Evolutionary conservation across 768 basidiomycete species (phyloP).

Genomic region (Tulasnella sp.): DNA sequence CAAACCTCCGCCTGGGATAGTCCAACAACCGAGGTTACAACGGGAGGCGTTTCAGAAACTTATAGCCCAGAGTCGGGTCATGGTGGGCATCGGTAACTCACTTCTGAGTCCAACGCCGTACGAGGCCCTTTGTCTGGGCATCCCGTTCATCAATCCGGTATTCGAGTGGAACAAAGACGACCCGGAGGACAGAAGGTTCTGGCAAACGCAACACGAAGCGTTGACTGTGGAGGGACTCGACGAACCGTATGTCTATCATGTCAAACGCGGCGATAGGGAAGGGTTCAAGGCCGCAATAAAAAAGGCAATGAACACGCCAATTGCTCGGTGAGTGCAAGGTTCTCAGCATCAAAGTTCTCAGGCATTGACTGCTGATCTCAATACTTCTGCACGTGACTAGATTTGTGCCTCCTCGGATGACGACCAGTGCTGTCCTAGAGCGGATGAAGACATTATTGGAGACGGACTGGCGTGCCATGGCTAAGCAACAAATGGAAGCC

Average conservation of each 20-base stretch:
- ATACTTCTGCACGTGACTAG: not conserved
- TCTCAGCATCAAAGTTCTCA: not conserved
- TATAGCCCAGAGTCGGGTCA: conserved; percentile 6
- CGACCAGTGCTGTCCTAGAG: not conserved
- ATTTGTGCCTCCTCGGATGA: not conserved
- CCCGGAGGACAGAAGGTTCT: not conserved
- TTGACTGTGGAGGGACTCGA: not conserved
- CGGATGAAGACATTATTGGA: not conserved
- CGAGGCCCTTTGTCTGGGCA: conserved; percentile 13
- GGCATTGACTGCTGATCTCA: not conserved
- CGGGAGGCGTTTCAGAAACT: not conserved
- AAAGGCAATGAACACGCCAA: not conserved
- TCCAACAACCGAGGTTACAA: not conserved
- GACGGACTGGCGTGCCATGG: not conserved
- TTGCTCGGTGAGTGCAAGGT: not conserved
- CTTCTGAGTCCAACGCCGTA: conserved; percentile 6
- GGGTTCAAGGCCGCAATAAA: not conserved
- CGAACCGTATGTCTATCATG: not conserved
- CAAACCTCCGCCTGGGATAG: not conserved
- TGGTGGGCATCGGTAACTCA: conserved; percentile 15
- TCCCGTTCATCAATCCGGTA: conserved; percentile 13
- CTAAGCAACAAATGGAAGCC: not conserved
- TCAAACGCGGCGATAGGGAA: not conserved
- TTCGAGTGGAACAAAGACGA: not conserved
- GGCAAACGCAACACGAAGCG: not conserved